Evolutionary conservation across 306 rosid species (phyloP), one percentile per base, ranked within the genome.

Genomic region (Medicago lupulina): DNA sequence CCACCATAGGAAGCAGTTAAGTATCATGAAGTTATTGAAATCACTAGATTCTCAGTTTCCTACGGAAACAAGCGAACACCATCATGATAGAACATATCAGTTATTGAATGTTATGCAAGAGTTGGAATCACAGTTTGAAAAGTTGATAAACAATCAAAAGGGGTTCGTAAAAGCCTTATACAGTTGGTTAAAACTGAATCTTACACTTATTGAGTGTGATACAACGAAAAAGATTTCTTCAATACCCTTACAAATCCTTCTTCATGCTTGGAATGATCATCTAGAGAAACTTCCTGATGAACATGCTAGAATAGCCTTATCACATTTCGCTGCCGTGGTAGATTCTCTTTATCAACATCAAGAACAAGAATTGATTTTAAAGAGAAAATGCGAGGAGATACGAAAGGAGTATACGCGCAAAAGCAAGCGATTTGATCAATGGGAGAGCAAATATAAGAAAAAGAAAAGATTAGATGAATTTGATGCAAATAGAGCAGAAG

Each of bases 221-320:
- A 43, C 4, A 67, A 43, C 44, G 38, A 55, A 21, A 67, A 67
- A 67, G 6, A 19, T 44, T 21, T 44, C 72, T 44, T 67, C 72
- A 21, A 39, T 39, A 46, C 87, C 87, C 10, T 87, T 95, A 65
- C 89, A 85, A 60, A 76, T 57, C 12, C 91, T 92, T 74, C 87
- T 95, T 68, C 74, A 18, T 17, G 87, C 76, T 18, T 95, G 98
- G 98, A 87, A 89, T 13, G 91, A 86, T 47, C 80, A 74, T 67
- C 88, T 92, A 17, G 98, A 90, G 40, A 90, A 85, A 77, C 91
- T 95, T 58, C 93, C 93, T 1, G 92, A 89, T 12, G 97, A 88
- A 79, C 73, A 72, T 19, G 90, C 92, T 7, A 79, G 72, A 80
- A 80, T 86, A 8, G 88, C 93, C 28, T 90, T 92, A 67, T 34